These are phyloP conservation scores for Codiaeum variegatum DNA, from an alignment of 441 rosid species.

Conservation along the genomic window DNA sequence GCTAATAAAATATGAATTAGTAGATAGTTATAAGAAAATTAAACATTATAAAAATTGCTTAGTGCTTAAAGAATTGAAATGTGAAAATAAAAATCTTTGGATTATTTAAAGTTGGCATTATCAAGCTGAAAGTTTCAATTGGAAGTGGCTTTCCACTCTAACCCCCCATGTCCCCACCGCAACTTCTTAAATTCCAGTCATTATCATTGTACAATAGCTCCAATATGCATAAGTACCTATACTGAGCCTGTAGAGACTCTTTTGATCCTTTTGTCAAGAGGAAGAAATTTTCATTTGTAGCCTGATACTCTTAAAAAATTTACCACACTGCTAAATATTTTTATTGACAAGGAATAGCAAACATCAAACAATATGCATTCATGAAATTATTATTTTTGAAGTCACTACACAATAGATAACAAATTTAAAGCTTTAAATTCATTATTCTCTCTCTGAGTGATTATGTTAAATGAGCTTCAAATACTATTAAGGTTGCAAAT, in stretches of 20 bases:
- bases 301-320: background rate
- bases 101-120: too few relatives aligned
- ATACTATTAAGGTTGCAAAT: background rate
- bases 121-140: too few relatives aligned
- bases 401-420: background rate
- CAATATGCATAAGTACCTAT: background rate
- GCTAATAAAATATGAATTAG: too few relatives aligned
- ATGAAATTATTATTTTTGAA: background rate
- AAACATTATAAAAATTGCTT: too few relatives aligned
- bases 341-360: background rate
- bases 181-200: background rate
- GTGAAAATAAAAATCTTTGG: too few relatives aligned
- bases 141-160: background rate
- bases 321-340: background rate
- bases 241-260: background rate
- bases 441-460: background rate
- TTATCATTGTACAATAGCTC: background rate
- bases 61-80: too few relatives aligned
- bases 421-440: constrained; percentile 1
- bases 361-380: background rate
- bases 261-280: background rate
- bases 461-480: background rate
- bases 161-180: too few relatives aligned
- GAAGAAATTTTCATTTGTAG: background rate
- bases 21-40: too few relatives aligned